Base-by-base conservation (phyloP, 2,329 filamentous ascomycete genomes). In the Aspergillus floridensis region DNA sequence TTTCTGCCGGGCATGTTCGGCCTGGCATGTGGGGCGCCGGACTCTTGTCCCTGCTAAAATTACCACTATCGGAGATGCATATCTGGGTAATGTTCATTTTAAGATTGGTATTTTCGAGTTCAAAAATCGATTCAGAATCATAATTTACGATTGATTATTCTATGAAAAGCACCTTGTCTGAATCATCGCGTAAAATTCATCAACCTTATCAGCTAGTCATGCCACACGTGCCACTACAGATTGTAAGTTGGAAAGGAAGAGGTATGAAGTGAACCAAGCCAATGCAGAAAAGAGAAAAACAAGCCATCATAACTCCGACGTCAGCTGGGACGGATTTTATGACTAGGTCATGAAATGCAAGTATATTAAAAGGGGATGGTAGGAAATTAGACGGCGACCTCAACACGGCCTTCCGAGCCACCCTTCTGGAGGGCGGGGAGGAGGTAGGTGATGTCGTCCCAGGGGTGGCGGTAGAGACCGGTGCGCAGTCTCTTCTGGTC, bases 401-500 rank as follows among this genome's bases (percentile, higher is more conserved):
- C 92, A 62, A 96, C 92, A 82, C 92, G 88, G 70, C 91, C 91
- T 82, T 96, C 91, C 64, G 84, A 83, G 69, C 91, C 91, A 61
- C 84, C 84, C 76, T 89, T 84, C 71, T 84, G 82, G 64, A 96
- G 82, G 79, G 85, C 90, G 73, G 92, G 92, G 70, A 96, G 88
- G 70, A 96, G 86, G 82, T 96, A 96, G 68, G 92, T 96, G 76
- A 96, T 96, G 79, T 96, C 93, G 77, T 96, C 95, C 95, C 95
- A 98, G 76, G 95, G 95, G 87, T 96, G 92, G 78, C 95, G 90
- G 90, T 99, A 99, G 67, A 99, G 88, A 78, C 95, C 95, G 74
- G 95, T 99, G 74, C 93, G 90, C 80, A 99, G 86, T 81, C 95
- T 88, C 93, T 99, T 99, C 87, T 99, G 95, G 83, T 99, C 95